A percentile compares a stretch with the other conserved stretches of the same genome.
Conservation (phyloP, 495 filamentous ascomycete genomes). For the Cryomyces antarcticus region DNA sequence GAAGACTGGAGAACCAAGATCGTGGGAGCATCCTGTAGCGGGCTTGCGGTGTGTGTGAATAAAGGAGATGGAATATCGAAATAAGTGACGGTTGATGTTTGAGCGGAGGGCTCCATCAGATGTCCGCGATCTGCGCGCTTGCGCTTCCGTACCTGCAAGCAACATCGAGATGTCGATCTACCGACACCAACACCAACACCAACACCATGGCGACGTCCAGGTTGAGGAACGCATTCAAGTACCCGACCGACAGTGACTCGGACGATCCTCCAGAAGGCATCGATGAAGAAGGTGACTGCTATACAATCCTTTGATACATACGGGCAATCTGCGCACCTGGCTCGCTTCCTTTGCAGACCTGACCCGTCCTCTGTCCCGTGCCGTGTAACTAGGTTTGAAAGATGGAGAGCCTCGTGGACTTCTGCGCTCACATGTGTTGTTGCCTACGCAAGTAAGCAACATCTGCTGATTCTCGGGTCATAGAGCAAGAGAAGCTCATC, state of each 20-base stretch:
- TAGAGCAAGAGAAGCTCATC: neutral
- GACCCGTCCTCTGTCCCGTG: neutral
- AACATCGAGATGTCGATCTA: no score
- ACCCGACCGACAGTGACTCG: slow-evolving; percentile 12
- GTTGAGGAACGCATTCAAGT: slow-evolving; percentile 16
- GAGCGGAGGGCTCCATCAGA: no score
- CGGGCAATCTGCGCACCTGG: slow-evolving; percentile 4
- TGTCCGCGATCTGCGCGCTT: no score
- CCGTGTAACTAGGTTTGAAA: neutral
- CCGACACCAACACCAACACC: neutral
- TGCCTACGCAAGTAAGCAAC: no score
- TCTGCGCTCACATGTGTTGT: no score
- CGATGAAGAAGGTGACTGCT: slow-evolving; percentile 12
- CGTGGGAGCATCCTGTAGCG: no score
- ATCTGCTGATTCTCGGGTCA: neutral
- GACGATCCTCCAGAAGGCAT: slow-evolving; percentile 15
- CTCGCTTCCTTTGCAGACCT: neutral
- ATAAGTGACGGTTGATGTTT: no score
- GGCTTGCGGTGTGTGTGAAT: no score
- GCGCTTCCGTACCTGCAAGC: no score
- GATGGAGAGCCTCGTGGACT: neutral
- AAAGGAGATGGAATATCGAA: no score
- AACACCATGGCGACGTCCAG: slow-evolving; percentile 8
- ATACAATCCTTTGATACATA: no score
- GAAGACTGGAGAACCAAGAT: no score